Evolutionary conservation across 306 rosid genomes (phyloP).

Genomic region (Glycine tomentella): DNA sequence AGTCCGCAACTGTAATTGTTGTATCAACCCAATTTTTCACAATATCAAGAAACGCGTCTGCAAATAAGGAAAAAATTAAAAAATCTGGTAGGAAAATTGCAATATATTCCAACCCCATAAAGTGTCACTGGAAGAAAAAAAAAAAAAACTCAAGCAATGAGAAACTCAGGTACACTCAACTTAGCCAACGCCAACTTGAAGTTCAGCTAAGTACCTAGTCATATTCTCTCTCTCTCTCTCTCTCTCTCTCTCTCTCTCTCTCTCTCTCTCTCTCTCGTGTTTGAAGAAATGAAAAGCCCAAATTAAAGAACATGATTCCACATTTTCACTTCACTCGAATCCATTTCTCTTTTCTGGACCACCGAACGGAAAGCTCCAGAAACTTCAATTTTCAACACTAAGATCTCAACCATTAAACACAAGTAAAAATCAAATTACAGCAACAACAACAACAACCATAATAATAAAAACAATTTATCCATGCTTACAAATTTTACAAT

Average conservation of each 20-base stretch:
- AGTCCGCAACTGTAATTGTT: no score
- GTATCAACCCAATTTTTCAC: background rate
- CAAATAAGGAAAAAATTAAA: background rate
- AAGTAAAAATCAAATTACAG: background rate
- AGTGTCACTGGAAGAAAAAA: background rate
- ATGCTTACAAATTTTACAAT: constrained; percentile 11
- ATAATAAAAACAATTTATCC: background rate
- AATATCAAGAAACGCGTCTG: background rate
- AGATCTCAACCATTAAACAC: constrained; percentile 39
- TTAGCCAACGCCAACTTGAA: no score
- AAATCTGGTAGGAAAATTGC: background rate
- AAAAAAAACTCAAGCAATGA: constrained; percentile 11
- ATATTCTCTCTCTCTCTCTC: no score
- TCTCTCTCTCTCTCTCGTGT: constrained; percentile 38
- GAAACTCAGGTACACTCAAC: constrained; percentile 16
- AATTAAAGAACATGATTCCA: constrained; percentile 45
- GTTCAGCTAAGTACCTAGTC: constrained; percentile 27
- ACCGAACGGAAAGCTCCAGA: constrained; percentile 32
- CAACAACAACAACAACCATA: background rate
- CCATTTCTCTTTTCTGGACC: constrained; percentile 40
- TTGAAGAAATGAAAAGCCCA: constrained; percentile 28
- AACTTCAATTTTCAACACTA: constrained; percentile 37
- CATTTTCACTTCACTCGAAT: constrained; percentile 50
- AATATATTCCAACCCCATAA: constrained; percentile 25
- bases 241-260: no score